phyloP scores from a whole-genome alignment of 1,284 basidiomycete species.

The Afroboletus lepidellus region DNA sequence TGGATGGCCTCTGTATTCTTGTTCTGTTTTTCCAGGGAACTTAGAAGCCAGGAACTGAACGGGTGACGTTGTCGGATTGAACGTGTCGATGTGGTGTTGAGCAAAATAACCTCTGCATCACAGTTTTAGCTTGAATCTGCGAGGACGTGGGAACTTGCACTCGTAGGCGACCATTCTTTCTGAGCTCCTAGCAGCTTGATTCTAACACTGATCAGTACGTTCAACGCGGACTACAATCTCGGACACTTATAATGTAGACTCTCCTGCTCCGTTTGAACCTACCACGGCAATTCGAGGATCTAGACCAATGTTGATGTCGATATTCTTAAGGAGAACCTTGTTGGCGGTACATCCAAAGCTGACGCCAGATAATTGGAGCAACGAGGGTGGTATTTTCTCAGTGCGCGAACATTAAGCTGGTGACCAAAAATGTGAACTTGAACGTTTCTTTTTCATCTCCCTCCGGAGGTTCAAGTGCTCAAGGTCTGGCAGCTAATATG shows the following conservation, averaged over 20 bases:
- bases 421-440: conserved; percentile 46
- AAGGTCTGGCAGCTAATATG: conserved; percentile 71
- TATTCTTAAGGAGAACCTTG: conserved; percentile 73
- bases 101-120: conserved; percentile 82
- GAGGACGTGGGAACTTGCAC: conserved; percentile 51
- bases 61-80: conserved; percentile 81
- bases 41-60: conserved; percentile 90
- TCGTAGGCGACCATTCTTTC: conserved; percentile 86
- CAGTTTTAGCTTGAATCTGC: conserved; percentile 1
- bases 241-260: conserved; percentile 66
- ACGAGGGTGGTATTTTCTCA: conserved; percentile 94
- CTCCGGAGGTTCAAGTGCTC: conserved; percentile 92
- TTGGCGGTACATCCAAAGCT: conserved; percentile 89
- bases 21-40: conserved; percentile 94
- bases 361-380: conserved; percentile 92
- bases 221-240: background rate
- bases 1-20: conserved; percentile 95
- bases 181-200: conserved; percentile 94
- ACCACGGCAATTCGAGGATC: conserved; percentile 92
- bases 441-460: conserved; percentile 88
- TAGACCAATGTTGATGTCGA: conserved; percentile 89
- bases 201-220: conserved; percentile 38
- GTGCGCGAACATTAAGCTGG: conserved; percentile 36
- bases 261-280: conserved; percentile 80
- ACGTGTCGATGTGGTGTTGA: conserved; percentile 96